A percentile compares a stretch with the other conserved stretches of the same genome.
Evolutionary conservation across 176 grass and related monocot species (phyloP).

Genomic region (Triticum urartu): DNA sequence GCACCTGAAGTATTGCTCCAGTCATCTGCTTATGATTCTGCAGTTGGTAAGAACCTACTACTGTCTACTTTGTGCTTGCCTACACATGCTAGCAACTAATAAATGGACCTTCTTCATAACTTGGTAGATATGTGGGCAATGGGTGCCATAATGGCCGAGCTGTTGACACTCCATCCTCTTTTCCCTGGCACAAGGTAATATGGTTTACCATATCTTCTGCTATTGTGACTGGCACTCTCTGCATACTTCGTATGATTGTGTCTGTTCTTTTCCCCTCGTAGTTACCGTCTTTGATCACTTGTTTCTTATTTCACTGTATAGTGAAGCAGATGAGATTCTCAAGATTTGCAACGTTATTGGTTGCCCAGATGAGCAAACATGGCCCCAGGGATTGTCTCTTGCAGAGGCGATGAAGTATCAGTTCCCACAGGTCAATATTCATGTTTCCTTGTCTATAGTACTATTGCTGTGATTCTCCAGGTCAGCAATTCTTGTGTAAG

Average conservation of each 20-base stretch:
- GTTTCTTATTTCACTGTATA: slow-evolving; percentile 38
- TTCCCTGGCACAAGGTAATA: slow-evolving; percentile 94
- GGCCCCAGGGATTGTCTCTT: slow-evolving; percentile 83
- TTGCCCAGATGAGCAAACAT: slow-evolving; percentile 75
- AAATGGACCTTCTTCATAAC: slow-evolving; percentile 27
- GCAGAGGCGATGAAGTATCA: slow-evolving; percentile 82
- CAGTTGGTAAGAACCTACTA: slow-evolving; percentile 70
- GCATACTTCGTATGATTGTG: background rate
- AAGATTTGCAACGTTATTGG: slow-evolving; percentile 96
- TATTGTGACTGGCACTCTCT: slow-evolving; percentile 11
- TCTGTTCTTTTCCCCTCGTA: background rate
- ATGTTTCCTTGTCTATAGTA: background rate
- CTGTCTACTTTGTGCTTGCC: slow-evolving; percentile 32
- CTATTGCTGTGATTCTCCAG: background rate
- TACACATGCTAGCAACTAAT: slow-evolving; percentile 3
- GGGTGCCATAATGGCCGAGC: slow-evolving; percentile 99
- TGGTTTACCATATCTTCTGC: slow-evolving; percentile 16
- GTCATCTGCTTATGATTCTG: slow-evolving; percentile 83
- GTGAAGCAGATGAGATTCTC: slow-evolving; percentile 92
- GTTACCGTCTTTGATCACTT: slow-evolving; percentile 22
- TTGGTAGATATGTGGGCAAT: slow-evolving; percentile 99
- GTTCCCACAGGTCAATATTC: slow-evolving; percentile 76
- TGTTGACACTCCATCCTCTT: slow-evolving; percentile 91
- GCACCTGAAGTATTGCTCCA: slow-evolving; percentile 96
- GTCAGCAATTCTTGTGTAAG: slow-evolving; percentile 4